Conservation (phyloP, 2,329 filamentous ascomycete species). For the Aspergillus piperis region DNA sequence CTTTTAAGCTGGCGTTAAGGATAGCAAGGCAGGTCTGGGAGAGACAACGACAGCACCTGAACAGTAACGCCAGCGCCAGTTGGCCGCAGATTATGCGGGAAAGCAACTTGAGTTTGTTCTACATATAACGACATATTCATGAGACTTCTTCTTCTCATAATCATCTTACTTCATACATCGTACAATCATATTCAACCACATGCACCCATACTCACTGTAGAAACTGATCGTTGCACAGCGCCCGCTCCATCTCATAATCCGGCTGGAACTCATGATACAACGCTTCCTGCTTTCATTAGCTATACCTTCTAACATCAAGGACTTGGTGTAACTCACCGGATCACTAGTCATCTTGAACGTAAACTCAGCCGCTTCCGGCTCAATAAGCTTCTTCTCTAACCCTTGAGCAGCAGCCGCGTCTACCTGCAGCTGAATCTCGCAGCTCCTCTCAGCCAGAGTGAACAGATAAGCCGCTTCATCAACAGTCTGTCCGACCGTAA, state of each 20-base stretch:
- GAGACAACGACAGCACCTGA: constrained; percentile 20
- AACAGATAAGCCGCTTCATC: constrained; percentile 74
- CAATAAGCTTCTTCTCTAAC: constrained; percentile 54
- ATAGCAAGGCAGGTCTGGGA: constrained; percentile 35
- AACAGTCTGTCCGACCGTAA: constrained; percentile 70
- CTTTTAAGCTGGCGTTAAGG: constrained; percentile 30
- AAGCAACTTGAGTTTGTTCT: constrained; percentile 4
- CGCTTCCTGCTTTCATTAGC: neutral
- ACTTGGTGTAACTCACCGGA: neutral
- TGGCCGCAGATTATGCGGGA: constrained; percentile 10
- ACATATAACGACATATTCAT: neutral
- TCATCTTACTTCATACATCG: neutral
- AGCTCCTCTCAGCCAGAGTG: constrained; percentile 67
- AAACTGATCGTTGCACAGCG: neutral
- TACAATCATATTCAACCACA: neutral
- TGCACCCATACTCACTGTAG: neutral
- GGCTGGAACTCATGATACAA: neutral
- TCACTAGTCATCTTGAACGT: constrained; percentile 14
- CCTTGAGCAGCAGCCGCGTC: constrained; percentile 64
- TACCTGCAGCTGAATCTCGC: constrained; percentile 66
- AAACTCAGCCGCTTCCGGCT: constrained; percentile 53
- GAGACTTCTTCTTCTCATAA: neutral
- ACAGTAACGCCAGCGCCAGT: neutral
- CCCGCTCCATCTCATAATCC: neutral
- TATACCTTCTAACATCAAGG: rapidly evolving